Base-by-base conservation (phyloP, 2,329 filamentous ascomycete genomes). In the Colletotrichum sp. region DNA sequence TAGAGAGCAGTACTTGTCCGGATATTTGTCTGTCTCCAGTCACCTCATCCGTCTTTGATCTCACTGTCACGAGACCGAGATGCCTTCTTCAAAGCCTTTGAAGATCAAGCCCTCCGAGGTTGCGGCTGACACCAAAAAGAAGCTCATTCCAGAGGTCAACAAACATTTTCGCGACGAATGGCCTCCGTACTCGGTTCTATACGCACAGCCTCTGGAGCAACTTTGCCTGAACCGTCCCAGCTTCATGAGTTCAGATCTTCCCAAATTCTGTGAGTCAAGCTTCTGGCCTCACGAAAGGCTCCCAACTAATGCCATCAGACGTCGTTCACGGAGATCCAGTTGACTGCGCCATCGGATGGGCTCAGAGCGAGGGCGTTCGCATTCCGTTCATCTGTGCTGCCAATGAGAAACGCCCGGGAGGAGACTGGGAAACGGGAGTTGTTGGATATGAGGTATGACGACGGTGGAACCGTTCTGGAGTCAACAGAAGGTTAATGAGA, bases 351-450 rank as follows among this genome's bases (percentile, higher is more conserved):
- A 64, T 76, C 8, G 72, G 74, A 24, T 76, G 74, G 74, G 74
- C 74, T 13, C 66, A 74, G 61, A 70, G 65, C 4, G 74, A 76
- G 55, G 72, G 74, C 4, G 80, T 86, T 48, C 83, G 85, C 4
- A 89, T 94, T 71, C 92, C 93, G 1, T 92, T 95, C 74, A 91
- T 95, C 77, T 95, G 93, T 78, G 90, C 92, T 71, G 94, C 94
- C 64, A 95, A 96, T 84, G 94, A 96, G 82, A 94, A 93, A 81
- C 89, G 93, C 48, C 90, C 94, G 1, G 94, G 94, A 12, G 94
- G 94, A n/a, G 94, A 96, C 81, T 96, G 94, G 94, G 94, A 95
- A 79, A 93, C 90, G 8, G 89, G 88, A 76, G 87, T 85, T 15
- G 82, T 85, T 4, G 86, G 86, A 38, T 87, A 87, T 76, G 86